Evolutionary conservation across 192 early-diverging fungal genomes (phyloP), one percentile per base, ranked within the genome.

Genomic region (Linnemannia zychae): DNA sequence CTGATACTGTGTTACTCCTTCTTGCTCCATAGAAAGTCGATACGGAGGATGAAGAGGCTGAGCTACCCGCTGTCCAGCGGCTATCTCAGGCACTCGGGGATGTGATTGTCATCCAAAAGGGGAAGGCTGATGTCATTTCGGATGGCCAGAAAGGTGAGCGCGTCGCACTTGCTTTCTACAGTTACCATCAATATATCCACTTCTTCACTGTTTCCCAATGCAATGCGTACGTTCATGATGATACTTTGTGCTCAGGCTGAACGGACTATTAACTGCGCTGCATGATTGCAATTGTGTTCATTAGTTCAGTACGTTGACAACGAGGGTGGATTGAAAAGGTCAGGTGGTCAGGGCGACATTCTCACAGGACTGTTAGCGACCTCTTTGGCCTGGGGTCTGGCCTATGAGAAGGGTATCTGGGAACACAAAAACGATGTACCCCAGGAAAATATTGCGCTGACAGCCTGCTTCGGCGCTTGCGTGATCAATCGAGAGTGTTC

Each of bases 311-410:
- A 84, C 1, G 96, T 95, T 57, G 89, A 92, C 65, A 89, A 89
- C 33, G 78, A 82, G 36, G 96, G 97, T 31, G 94, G 95, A 4
- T 86, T 96, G 53, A 92, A 97, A 63, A 88, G 99, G 18, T 97
- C 96, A 80, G 99, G 99, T 28, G 98, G 99, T 1, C 99, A 99
- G 77, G 99, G 99, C 40, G 99, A 99, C 82, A 87, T 99, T 9
- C 89, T 99, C 34, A 92, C 95, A 17, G 99, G 99, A 22, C 76
- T 93, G 9, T 81, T 97, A 37, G 96, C 94, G 0, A 92, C 98
- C 17, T 98, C 98, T 37, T 67, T 99, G 53, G 95, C 95, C 0
- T 99, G 99, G 99, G 95, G 93, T 17, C 82, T 88, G 46, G 85
- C 85, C 22, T 95, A 96, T 80, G 80, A 93, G 67, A 88, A 89